phyloP scores from a whole-genome alignment of 176 grass and related monocot species.

The Lolium rigidum region DNA sequence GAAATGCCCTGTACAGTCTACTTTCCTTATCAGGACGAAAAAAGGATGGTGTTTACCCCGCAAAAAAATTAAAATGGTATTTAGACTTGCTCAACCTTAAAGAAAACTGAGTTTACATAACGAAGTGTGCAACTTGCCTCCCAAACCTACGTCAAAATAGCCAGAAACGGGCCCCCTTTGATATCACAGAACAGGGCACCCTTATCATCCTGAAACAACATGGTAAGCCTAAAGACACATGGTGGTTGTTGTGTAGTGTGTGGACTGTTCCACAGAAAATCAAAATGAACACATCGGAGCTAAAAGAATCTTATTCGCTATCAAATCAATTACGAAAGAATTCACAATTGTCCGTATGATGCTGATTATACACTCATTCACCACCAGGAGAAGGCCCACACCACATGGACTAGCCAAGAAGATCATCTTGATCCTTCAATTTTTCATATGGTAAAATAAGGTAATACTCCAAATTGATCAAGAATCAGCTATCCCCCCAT shows the following conservation, averaged over 20 bases:
- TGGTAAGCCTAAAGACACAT: not conserved
- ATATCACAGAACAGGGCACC: not conserved
- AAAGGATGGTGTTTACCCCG: no score
- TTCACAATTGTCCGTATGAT: not conserved
- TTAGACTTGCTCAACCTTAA: not conserved
- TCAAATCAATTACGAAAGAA: not conserved
- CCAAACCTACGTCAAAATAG: not conserved
- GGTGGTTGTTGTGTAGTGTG: not conserved
- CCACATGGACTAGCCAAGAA: not conserved
- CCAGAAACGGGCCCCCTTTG: not conserved
- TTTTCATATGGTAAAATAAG: not conserved
- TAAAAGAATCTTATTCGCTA: not conserved
- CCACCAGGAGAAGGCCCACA: not conserved
- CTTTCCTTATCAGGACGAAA: not conserved
- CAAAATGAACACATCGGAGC: not conserved
- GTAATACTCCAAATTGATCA: no score
- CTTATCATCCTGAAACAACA: not conserved
- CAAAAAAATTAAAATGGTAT: slow-evolving; percentile 6
- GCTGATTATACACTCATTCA: not conserved
- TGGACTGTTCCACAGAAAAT: not conserved
- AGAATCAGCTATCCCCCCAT: no score
- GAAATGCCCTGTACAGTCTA: not conserved
- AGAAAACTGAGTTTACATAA: not conserved
- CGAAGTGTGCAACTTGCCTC: not conserved
- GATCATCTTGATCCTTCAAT: not conserved